Evolutionary conservation across 495 filamentous ascomycete species (phyloP), one percentile per base, ranked within the genome.

Genomic region (Hypoxylon cercidicola): DNA sequence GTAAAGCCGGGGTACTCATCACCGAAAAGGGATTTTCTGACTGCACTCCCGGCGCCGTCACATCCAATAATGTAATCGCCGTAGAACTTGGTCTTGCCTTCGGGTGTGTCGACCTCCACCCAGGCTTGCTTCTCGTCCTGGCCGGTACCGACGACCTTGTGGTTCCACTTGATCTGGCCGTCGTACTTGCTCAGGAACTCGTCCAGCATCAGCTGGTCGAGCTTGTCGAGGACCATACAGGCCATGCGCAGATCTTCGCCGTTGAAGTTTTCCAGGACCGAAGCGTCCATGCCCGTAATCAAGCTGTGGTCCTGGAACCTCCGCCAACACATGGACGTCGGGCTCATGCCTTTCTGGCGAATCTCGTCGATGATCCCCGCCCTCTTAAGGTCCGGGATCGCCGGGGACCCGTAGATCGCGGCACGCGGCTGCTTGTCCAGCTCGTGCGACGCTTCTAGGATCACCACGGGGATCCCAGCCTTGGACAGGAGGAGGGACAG

Each of bases 1-100:
- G 86, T 89, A 60, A 85, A 82, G 0, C 85, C 87, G 0, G 84
- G 84, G 64, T 82, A 88, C 34, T 82, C 75, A n/a, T 83, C 76
- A 4, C 85, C 85, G 72, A 88, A 89, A 11, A 89, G 59, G 0
- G 79, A 77, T 55, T 77, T 78, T 21, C 85, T 74, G 10, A 88
- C 78, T 3, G 74, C 75, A 62, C 84, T 88, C 40, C 77, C 82
- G 0, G 84, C 86, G 5, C 85, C 85, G 69, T 89, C 85, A 60
- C 84, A 86, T 0, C 85, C 86, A 16, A 86, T 63, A 1, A 89
- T 60, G 60, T 84, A 89, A 69, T 88, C 85, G 23, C 76, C 84
- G 35, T 77, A 76, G n/a, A 82, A 50, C 46, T 69, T 70, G 62
- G 73, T 72, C 32, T 46, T 57, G 0, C 81, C 81, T 9, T 74